Conservation (phyloP, 1,284 basidiomycete species). For the Caloboletus firmus region DNA sequence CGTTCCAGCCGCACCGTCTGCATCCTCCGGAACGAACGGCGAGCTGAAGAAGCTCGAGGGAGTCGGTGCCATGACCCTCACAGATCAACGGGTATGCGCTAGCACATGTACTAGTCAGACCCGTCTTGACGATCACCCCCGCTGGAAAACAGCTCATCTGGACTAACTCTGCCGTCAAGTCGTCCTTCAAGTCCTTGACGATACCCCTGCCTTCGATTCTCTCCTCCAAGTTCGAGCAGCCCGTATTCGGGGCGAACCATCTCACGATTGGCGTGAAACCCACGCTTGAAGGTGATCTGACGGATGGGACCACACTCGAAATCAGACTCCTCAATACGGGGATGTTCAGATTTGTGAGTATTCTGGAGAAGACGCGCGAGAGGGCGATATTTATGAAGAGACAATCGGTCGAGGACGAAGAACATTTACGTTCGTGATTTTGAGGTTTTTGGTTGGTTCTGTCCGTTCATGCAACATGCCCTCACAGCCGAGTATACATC, state of each 20-base stretch:
- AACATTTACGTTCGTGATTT: constrained; percentile 61
- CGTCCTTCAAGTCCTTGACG: constrained; percentile 51
- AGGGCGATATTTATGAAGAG: constrained; percentile 71
- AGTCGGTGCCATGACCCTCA: constrained; percentile 58
- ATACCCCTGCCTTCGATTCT: constrained; percentile 65
- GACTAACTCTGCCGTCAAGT: constrained; percentile 39
- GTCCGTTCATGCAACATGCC: constrained; percentile 5
- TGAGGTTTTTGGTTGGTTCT: constrained; percentile 1
- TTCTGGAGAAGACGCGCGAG: constrained; percentile 74
- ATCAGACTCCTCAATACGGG: constrained; percentile 65
- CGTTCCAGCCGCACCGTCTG: constrained; percentile 54
- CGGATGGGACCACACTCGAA: constrained; percentile 61
- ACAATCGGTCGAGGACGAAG: constrained; percentile 55
- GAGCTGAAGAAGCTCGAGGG: constrained; percentile 59
- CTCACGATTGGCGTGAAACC: constrained; percentile 66
- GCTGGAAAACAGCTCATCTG: constrained; percentile 59
- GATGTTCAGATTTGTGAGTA: constrained; percentile 70
- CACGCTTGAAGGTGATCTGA: constrained; percentile 61
- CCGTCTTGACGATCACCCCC: constrained; percentile 3
- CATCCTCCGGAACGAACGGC: constrained; percentile 50
- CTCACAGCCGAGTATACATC: constrained; percentile 56
- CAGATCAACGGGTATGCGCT: constrained; percentile 65
- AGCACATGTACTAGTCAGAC: constrained; percentile 3
- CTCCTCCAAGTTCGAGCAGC: constrained; percentile 72
- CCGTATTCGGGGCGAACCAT: constrained; percentile 68